Conservation (phyloP, 2,329 filamentous ascomycete genomes). For the Xylariaceae sp. region DNA sequence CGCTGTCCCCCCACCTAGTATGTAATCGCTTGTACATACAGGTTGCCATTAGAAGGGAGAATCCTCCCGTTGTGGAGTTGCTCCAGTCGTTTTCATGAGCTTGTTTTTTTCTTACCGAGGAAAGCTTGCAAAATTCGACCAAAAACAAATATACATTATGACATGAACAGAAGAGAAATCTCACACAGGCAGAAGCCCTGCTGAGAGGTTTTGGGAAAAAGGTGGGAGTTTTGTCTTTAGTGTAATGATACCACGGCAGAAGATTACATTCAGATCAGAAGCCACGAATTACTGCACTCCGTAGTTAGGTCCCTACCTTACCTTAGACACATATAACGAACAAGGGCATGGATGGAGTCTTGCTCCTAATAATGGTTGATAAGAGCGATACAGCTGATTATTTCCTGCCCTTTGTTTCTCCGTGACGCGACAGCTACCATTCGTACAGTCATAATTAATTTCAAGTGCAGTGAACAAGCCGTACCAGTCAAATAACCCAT, state of each 20-base stretch:
- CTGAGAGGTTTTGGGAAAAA: neutral
- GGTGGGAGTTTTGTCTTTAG: neutral
- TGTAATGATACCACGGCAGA: slow-evolving; percentile 2
- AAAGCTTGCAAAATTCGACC: neutral
- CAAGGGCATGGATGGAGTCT: neutral
- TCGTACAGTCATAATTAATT: too few species aligned
- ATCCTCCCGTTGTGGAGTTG: neutral
- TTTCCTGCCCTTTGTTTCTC: neutral
- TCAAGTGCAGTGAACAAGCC: too few species aligned
- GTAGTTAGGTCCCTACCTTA: neutral
- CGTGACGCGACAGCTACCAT: neutral
- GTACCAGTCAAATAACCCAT: too few species aligned
- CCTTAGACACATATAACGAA: neutral
- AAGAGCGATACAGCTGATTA: neutral
- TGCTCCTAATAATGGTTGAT: neutral
- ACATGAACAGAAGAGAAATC: neutral
- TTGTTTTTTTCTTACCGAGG: neutral
- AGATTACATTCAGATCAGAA: neutral
- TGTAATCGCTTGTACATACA: slow-evolving; percentile 5
- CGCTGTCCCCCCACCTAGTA: slow-evolving; percentile 19
- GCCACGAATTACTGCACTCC: neutral
- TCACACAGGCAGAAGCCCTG: neutral
- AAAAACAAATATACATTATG: neutral
- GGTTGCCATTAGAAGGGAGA: neutral
- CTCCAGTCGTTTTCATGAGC: neutral